These are phyloP conservation scores for Xylaria hypoxylon DNA, from an alignment of 2,329 filamentous ascomycete species.

Conservation along the genomic window DNA sequence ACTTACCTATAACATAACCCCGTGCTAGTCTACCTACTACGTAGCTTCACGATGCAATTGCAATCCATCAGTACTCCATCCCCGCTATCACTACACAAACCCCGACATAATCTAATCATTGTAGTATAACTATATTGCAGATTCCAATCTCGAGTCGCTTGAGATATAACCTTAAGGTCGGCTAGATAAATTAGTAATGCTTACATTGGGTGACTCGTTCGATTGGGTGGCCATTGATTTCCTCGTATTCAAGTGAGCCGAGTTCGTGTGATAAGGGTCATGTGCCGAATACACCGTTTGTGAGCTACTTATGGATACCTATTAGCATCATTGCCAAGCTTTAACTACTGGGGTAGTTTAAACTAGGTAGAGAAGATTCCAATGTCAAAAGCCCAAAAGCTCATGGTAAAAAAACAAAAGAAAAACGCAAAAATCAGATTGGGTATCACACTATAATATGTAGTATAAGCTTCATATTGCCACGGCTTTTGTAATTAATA, in stretches of 20 bases:
- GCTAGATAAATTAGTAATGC: not conserved
- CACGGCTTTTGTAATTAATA: not conserved
- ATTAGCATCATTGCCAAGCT: constrained; percentile 15
- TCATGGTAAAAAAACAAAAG: not conserved
- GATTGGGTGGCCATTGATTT: constrained; percentile 17
- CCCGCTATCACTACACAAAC: constrained; percentile 4
- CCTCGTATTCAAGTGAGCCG: constrained; percentile 25
- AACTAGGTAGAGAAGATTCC: too few relatives aligned
- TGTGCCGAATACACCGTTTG: constrained; percentile 2
- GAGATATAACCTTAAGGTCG: not conserved
- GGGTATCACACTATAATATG: too few relatives aligned
- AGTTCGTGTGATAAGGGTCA: constrained; percentile 25
- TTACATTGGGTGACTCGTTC: not conserved
- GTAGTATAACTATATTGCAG: not conserved
- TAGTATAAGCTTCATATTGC: not conserved
- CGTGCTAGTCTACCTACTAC: not conserved
- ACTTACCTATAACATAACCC: constrained; percentile 21
- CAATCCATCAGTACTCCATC: not conserved
- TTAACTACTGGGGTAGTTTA: not conserved
- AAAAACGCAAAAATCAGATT: not conserved
- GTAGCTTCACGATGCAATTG: too few relatives aligned
- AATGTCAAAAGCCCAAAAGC: not conserved
- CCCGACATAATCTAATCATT: not conserved
- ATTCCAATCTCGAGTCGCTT: not conserved
- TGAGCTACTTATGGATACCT: constrained; percentile 10